Percentiles rank a stretch among this genome's conserved stretches.
Evolutionary conservation across 495 filamentous ascomycete species (phyloP).

Genomic region (Trichodelitschia bisporula): DNA sequence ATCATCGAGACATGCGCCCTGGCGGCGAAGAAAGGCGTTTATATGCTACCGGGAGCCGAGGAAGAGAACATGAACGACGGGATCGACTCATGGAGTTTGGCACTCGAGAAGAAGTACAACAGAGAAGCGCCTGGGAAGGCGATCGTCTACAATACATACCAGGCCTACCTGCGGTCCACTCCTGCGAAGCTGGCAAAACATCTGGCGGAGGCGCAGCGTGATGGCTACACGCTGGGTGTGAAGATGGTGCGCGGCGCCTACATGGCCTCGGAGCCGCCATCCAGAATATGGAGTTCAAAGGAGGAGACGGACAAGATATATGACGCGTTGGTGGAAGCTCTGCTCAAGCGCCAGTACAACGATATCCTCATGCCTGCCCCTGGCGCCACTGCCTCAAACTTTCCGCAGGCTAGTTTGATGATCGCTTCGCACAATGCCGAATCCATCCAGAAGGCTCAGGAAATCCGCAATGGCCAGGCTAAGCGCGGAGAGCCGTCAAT

Average conservation of each 20-base stretch:
- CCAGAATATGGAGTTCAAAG: conserved; percentile 58
- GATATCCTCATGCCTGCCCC: conserved; percentile 21
- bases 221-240: conserved; percentile 58
- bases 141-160: conserved; percentile 55
- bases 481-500: conserved; percentile 19
- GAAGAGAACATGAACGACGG: conserved; percentile 58
- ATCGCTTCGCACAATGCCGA: conserved; percentile 85
- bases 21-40: conserved; percentile 42
- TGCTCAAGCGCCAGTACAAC: conserved; percentile 25
- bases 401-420: conserved; percentile 44
- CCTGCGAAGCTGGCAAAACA: conserved; percentile 39
- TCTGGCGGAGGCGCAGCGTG: conserved; percentile 33
- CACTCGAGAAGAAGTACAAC: conserved; percentile 59
- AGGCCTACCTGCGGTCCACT: conserved; percentile 59
- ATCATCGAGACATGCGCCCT: conserved; percentile 56
- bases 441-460: conserved; percentile 47
- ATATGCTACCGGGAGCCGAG: conserved; percentile 76
- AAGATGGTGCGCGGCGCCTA: conserved; percentile 92
- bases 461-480: conserved; percentile 27
- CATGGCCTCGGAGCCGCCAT: conserved; percentile 50
- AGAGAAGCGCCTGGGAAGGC: conserved; percentile 26
- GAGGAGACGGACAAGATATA: conserved; percentile 53
- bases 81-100: conserved; percentile 65
- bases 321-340: conserved; percentile 30
- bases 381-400: conserved; percentile 13